These are phyloP conservation scores for Lepidium aucheri DNA, from an alignment of 345 rosid species.

Conservation along the genomic window DNA sequence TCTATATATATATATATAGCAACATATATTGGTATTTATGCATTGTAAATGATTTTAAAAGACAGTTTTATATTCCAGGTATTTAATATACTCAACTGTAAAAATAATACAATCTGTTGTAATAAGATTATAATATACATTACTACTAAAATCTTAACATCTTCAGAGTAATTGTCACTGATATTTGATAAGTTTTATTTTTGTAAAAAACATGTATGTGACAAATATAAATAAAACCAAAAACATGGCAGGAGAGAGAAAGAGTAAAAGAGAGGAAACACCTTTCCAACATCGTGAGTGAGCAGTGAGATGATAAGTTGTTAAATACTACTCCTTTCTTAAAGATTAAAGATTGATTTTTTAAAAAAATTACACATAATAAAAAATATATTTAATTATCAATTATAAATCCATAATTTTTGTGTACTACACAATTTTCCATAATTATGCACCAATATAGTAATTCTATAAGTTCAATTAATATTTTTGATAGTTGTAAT, in stretches of 20 bases:
- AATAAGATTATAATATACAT: no score
- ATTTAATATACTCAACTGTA: background rate
- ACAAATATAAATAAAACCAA: background rate
- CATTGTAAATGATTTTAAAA: background rate
- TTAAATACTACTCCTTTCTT: no score
- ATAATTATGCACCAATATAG: no score
- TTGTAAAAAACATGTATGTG: background rate
- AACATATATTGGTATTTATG: background rate
- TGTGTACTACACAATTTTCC: no score
- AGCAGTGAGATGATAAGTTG: slow-evolving; percentile 22
- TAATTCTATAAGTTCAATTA: no score
- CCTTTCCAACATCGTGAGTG: slow-evolving; percentile 26
- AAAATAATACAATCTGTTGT: background rate
- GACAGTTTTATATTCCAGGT: background rate
- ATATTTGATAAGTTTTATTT: background rate
- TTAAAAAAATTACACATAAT: no score
- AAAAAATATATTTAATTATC: no score
- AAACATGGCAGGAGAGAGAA: background rate
- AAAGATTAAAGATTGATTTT: no score
- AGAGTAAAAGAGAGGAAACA: background rate
- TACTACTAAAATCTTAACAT: no score
- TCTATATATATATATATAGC: background rate
- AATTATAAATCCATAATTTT: no score
- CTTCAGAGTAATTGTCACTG: background rate
- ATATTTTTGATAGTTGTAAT: no score